These are phyloP conservation scores for Eutrema yunnanense DNA, from an alignment of 345 rosid genomes.

Conservation along the genomic window DNA sequence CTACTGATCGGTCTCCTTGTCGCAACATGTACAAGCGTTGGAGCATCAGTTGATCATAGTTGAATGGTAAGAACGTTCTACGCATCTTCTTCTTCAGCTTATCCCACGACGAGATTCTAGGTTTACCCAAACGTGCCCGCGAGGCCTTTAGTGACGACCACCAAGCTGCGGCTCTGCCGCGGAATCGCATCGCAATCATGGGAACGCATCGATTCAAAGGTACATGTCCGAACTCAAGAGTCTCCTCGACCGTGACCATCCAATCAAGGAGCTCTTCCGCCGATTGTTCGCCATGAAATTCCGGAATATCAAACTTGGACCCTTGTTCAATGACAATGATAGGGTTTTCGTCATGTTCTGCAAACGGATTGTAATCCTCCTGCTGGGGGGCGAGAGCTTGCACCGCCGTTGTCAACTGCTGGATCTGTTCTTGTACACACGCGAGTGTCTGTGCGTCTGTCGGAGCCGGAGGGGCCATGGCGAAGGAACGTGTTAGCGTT, in stretches of 20 bases:
- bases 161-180: background rate
- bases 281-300: background rate
- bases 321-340: background rate
- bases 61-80: background rate
- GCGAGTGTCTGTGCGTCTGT: background rate
- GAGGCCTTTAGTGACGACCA: background rate
- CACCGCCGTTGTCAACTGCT: background rate
- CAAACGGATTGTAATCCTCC: background rate
- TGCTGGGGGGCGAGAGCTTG: background rate
- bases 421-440: background rate
- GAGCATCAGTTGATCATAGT: background rate
- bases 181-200: background rate
- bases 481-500: no score
- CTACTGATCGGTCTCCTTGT: background rate
- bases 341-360: background rate
- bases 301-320: background rate
- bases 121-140: background rate
- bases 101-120: background rate
- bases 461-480: no score
- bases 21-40: background rate
- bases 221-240: background rate
- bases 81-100: background rate
- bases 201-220: background rate
- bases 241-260: background rate
- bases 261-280: background rate